Percentiles rank a stretch among this genome's conserved stretches.
phyloP scores from a whole-genome alignment of 2,329 filamentous ascomycete species.

The Hypoxylon rubiginosum region DNA sequence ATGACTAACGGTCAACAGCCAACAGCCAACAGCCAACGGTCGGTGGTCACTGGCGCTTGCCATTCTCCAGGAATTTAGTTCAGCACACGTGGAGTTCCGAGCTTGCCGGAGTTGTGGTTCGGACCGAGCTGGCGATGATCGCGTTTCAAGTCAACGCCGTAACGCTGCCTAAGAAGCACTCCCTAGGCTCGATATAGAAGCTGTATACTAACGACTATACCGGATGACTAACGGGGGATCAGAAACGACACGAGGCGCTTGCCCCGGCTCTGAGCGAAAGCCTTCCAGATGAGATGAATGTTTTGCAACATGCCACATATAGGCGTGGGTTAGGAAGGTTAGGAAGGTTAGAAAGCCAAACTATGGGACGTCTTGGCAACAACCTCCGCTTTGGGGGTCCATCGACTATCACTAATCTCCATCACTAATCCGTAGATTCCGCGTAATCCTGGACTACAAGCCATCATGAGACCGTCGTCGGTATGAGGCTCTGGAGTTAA shows the following conservation, averaged over 20 bases:
- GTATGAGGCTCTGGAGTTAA: conserved; percentile 3
- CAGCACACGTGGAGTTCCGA: conserved; percentile 33
- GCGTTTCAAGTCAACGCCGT: conserved; percentile 17
- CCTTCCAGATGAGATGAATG: conserved; percentile 7
- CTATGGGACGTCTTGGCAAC: conserved; percentile 15
- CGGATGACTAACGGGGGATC: conserved; percentile 1
- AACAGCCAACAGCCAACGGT: background rate
- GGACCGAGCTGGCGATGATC: conserved; percentile 35
- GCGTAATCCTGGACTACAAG: conserved; percentile 4
- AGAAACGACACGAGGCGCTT: conserved; percentile 17
- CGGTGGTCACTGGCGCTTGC: background rate
- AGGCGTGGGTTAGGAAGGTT: conserved; percentile 11
- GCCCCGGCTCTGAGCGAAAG: conserved; percentile 4
- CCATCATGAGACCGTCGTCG: background rate
- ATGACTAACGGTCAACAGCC: conserved; percentile 1
- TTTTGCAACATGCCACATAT: conserved; percentile 9
- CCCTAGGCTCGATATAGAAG: background rate
- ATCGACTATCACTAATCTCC: background rate
- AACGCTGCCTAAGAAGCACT: conserved; percentile 8
- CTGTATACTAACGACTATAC: background rate
- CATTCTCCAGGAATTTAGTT: conserved; percentile 9
- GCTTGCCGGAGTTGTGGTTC: conserved; percentile 36
- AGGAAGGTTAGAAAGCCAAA: no score
- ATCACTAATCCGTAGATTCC: background rate
- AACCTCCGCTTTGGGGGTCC: background rate